These are phyloP conservation scores for Cucumis melo DNA, from an alignment of 306 rosid genomes.

Conservation along the genomic window DNA sequence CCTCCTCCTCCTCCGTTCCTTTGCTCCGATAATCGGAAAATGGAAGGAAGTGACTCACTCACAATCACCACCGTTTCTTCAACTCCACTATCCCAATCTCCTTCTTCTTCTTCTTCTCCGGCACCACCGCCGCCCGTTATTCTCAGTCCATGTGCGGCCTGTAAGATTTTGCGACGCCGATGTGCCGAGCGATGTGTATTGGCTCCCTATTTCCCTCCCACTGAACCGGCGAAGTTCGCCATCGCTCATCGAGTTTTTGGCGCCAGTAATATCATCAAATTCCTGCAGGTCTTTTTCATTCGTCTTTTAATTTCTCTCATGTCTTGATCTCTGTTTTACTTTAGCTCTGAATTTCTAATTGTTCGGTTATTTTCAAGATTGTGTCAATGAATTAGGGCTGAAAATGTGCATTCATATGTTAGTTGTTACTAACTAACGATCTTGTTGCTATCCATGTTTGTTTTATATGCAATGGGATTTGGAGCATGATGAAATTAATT, in stretches of 20 bases:
- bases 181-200: slow-evolving; percentile 79
- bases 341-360: not conserved
- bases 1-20: not conserved
- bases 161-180: slow-evolving; percentile 69
- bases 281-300: slow-evolving; percentile 52
- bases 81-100: not conserved
- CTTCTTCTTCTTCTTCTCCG: slow-evolving; percentile 15
- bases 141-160: slow-evolving; percentile 83
- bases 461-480: not conserved
- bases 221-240: slow-evolving; percentile 83
- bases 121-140: slow-evolving; percentile 25
- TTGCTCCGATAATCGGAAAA: not conserved
- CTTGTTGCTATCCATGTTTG: not conserved
- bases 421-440: not conserved
- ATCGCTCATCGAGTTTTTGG: slow-evolving; percentile 86
- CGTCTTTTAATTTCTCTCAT: not conserved
- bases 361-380: not conserved
- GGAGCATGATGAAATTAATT: not conserved
- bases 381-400: not conserved
- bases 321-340: not conserved
- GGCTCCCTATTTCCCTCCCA: slow-evolving; percentile 94
- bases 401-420: not conserved
- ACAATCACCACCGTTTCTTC: not conserved
- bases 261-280: slow-evolving; percentile 90
- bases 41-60: not conserved